Percentiles rank a stretch among this genome's conserved stretches.
These are phyloP conservation scores for Hypoxylon trugodes DNA, from an alignment of 495 filamentous ascomycete genomes.

Conservation along the genomic window DNA sequence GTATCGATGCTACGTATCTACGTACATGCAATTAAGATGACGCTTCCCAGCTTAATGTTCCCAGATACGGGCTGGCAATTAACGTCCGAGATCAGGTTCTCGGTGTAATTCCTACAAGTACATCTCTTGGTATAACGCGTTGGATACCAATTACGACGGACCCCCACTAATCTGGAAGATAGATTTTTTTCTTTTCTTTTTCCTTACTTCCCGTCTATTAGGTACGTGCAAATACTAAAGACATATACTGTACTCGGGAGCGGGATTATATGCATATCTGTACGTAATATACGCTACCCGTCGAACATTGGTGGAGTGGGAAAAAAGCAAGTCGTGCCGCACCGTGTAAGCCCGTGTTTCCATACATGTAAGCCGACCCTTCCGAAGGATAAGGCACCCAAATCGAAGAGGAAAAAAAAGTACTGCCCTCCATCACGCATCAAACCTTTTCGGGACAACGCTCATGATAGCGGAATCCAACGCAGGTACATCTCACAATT, in stretches of 20 bases:
- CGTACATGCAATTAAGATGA: conserved; percentile 34
- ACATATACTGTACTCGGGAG: background rate
- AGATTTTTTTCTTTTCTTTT: too few species aligned
- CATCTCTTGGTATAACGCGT: conserved; percentile 17
- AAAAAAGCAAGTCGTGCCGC: conserved; percentile 9
- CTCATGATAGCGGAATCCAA: conserved; percentile 12
- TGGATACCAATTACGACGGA: background rate
- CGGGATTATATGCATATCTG: background rate
- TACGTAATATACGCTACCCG: background rate
- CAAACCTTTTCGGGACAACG: background rate
- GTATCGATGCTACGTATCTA: too few species aligned
- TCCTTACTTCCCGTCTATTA: too few species aligned
- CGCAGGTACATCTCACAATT: conserved; percentile 24
- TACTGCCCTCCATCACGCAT: too few species aligned
- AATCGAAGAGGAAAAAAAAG: too few species aligned
- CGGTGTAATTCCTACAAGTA: conserved; percentile 22
- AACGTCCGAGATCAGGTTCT: conserved; percentile 23
- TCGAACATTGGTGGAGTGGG: background rate
- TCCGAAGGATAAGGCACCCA: conserved; percentile 6
- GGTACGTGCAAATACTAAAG: too few species aligned
- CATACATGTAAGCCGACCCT: conserved; percentile 12
- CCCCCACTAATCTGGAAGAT: too few species aligned
- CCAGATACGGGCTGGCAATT: conserved; percentile 4
- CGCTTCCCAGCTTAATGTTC: conserved; percentile 11
- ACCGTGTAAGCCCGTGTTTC: conserved; percentile 24